phyloP scores from a whole-genome alignment of 441 rosid species.

The Jatropha multifida region DNA sequence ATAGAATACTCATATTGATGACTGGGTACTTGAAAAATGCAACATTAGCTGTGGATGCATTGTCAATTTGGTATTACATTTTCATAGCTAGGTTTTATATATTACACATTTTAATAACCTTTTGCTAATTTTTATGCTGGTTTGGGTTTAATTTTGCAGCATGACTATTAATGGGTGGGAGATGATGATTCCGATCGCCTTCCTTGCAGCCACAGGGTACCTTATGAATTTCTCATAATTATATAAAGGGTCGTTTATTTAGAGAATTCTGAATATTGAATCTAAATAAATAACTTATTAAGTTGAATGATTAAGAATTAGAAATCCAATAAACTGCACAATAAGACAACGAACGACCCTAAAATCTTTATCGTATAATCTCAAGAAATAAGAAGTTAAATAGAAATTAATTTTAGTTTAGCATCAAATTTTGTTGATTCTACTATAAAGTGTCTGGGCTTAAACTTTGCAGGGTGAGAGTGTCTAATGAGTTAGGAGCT shows the following conservation, averaged over 20 bases:
- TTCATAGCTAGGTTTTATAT: neutral
- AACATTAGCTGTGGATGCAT: constrained; percentile 55
- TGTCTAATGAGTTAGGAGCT: constrained; percentile 72
- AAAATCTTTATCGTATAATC: too few relatives aligned
- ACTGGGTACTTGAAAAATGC: constrained; percentile 48
- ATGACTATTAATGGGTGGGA: constrained; percentile 77
- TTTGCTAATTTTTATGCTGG: neutral
- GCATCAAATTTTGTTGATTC: too few relatives aligned
- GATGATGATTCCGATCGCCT: constrained; percentile 72
- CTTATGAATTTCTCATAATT: too few relatives aligned
- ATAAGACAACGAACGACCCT: too few relatives aligned
- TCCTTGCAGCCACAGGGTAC: constrained; percentile 70
- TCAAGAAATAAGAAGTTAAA: too few relatives aligned
- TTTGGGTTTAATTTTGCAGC: constrained; percentile 31
- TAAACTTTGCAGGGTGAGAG: constrained; percentile 34
- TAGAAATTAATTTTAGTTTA: too few relatives aligned
- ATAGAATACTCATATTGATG: constrained; percentile 52
- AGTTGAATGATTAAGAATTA: too few relatives aligned
- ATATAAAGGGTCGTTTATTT: too few relatives aligned
- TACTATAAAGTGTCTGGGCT: too few relatives aligned
- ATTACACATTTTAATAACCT: neutral
- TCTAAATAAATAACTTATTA: too few relatives aligned
- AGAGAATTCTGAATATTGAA: too few relatives aligned
- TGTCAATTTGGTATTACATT: constrained; percentile 49
- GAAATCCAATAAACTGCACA: too few relatives aligned